Evolutionary conservation across 352 stramenopile species (phyloP).

Genomic region (Globisporangium acanthophoron): DNA sequence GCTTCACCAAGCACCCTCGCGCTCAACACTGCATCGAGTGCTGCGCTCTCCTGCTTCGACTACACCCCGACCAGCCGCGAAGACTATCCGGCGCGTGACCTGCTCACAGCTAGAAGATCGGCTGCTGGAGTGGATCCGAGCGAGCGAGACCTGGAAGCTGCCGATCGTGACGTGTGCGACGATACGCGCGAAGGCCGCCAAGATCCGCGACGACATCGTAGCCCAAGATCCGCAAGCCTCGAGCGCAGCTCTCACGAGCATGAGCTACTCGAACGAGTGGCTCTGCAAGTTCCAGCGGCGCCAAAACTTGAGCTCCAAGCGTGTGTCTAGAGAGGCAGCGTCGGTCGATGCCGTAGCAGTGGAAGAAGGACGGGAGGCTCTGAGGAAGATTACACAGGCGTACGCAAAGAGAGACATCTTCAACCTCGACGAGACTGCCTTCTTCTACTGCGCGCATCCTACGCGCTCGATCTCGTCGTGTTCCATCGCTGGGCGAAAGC

Average conservation of each 20-base stretch:
- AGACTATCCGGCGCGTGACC: neutral
- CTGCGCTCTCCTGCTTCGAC: neutral
- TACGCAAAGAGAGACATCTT: conserved; percentile 10
- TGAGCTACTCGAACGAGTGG: conserved; percentile 25
- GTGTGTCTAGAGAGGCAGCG: conserved; percentile 8
- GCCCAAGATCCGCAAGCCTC: neutral
- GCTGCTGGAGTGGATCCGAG: neutral
- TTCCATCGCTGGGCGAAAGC: conserved; percentile 2
- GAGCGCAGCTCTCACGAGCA: neutral
- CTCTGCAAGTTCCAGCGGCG: conserved; percentile 11
- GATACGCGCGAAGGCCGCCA: neutral
- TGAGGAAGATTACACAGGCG: neutral
- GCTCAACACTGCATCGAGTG: neutral
- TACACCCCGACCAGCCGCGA: neutral
- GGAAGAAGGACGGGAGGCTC: neutral
- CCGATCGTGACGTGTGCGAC: neutral
- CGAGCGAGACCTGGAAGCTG: neutral
- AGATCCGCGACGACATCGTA: neutral
- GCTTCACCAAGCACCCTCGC: neutral
- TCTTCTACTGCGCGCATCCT: conserved; percentile 11
- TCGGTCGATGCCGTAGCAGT: neutral
- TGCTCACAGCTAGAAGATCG: neutral
- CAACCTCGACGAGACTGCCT: conserved; percentile 18
- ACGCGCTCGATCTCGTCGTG: neutral
- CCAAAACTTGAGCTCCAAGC: conserved; percentile 10